Evolutionary conservation across 2,329 filamentous ascomycete genomes (phyloP), one percentile per base, ranked within the genome.

Genomic region (Claviceps purpurea): DNA sequence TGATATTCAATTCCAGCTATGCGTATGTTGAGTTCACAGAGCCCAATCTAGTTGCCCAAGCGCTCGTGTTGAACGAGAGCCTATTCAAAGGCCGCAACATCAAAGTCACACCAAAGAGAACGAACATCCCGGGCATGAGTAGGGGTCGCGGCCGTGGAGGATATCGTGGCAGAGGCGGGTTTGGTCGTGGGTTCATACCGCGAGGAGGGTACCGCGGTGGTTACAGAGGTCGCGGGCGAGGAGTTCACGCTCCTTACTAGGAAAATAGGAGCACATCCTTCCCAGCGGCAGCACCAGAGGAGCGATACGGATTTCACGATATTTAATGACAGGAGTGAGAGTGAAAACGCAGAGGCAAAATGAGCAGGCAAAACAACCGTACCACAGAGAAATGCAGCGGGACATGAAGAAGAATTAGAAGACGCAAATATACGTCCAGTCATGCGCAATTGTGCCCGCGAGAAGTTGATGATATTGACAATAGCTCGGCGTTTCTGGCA

Each of bases 1-100:
- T 24, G 37, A 5, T 39, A 11, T 24, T 42, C 24, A 48, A 18
- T 7, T 41, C 52, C 70, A 96, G 90, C 58, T 98, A 98, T 73
- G 93, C 93, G 64, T 98, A 98, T 71, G 93, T 98, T 62, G 93
- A 98, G 71, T 98, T 98, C 66, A 85, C 88, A 55, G 93, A 97
- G 72, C 89, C 93, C 48, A 90, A 82, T 69, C 77, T 96, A 56
- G 91, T 98, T 57, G 89, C 88, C 47, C 88, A 95, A 68, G 93
- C 93, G 26, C 78, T 98, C 55, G 89, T 97, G 42, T 76, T 98
- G 53, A 97, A 98, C 68, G 93, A 98, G 72, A 96, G 89, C 68
- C 78, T 94, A 53, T 95, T 98, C 73, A 89, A 93, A 63, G 90
- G 89, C 56, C 82, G 93, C 63, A 94, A 93, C 68, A 81, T 98